A percentile compares a stretch with the other conserved stretches of the same genome.
phyloP scores from a whole-genome alignment of 1,284 basidiomycete genomes.

The Rhodotorula sp. region DNA sequence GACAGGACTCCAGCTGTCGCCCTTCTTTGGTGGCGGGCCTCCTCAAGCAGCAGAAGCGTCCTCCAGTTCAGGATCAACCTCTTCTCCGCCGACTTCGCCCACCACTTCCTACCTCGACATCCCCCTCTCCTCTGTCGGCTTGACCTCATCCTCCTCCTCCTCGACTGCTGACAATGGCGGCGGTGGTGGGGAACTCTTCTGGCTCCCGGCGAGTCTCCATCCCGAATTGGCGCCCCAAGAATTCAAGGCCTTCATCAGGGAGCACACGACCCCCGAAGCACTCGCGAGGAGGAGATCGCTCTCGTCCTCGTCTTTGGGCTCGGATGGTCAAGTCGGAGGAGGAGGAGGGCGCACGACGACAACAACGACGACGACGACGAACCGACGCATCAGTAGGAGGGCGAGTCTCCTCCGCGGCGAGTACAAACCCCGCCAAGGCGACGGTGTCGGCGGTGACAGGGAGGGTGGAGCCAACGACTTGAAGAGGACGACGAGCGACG shows the following conservation, averaged over 20 bases:
- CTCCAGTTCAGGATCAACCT: not conserved
- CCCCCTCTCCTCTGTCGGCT: not conserved
- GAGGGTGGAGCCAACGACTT: slow-evolving; percentile 60
- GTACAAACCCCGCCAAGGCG: slow-evolving; percentile 58
- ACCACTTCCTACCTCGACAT: not conserved
- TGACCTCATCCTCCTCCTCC: slow-evolving; percentile 3
- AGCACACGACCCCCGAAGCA: slow-evolving; percentile 65
- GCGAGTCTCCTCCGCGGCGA: slow-evolving; percentile 44
- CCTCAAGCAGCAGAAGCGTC: slow-evolving; percentile 1
- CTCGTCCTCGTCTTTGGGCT: slow-evolving; percentile 2
- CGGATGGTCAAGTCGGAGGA: not conserved
- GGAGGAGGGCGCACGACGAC: too few relatives aligned
- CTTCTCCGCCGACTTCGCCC: not conserved
- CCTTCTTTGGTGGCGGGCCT: not conserved
- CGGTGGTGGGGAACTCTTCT: slow-evolving; percentile 66
- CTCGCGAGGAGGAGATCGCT: slow-evolving; percentile 42
- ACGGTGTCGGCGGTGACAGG: slow-evolving; percentile 58
- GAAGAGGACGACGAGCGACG: slow-evolving; percentile 49
- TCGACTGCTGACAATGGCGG: not conserved
- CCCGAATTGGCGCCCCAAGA: slow-evolving; percentile 96
- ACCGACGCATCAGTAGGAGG: slow-evolving; percentile 30
- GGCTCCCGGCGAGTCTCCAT: slow-evolving; percentile 94
- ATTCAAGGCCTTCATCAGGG: slow-evolving; percentile 90
- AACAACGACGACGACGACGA: slow-evolving; percentile 15
- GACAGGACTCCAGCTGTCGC: not conserved